Conservation (phyloP, 495 filamentous ascomycete species). For the Neurospora sp. region DNA sequence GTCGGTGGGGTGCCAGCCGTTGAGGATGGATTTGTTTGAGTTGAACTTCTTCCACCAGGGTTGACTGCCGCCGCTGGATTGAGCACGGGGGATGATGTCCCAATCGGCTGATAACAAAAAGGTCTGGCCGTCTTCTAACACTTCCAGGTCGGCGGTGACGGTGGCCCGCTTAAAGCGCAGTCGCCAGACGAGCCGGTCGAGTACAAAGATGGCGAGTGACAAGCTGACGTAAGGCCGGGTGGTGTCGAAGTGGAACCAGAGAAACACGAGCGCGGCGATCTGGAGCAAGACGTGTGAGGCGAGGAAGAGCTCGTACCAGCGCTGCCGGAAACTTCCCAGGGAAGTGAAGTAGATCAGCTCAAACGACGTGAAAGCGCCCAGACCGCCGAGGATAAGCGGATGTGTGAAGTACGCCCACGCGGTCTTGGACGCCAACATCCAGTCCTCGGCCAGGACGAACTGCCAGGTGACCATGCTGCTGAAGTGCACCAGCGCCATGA, state of each 20-base stretch:
- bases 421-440: conserved; percentile 10
- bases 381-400: conserved; percentile 23
- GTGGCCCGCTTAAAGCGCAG: conserved; percentile 33
- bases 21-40: conserved; percentile 23
- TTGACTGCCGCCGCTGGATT: background rate
- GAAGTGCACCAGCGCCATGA: conserved; percentile 26
- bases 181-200: conserved; percentile 49
- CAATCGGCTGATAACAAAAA: conserved; percentile 34
- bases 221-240: conserved; percentile 14
- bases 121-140: conserved; percentile 34
- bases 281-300: conserved; percentile 42
- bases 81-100: conserved; percentile 18
- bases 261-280: conserved; percentile 36
- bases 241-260: conserved; percentile 44
- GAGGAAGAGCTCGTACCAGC: conserved; percentile 23
- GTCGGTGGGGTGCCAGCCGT: conserved; percentile 48
- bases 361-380: conserved; percentile 42
- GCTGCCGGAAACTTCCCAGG: conserved; percentile 15
- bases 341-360: conserved; percentile 45
- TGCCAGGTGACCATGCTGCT: conserved; percentile 35
- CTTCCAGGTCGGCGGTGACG: conserved; percentile 32
- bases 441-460: conserved; percentile 21
- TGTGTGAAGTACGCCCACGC: conserved; percentile 16
- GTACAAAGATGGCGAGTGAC: conserved; percentile 40
- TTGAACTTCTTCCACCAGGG: conserved; percentile 7